Conservation (phyloP, 2,329 filamentous ascomycete species). For the Epichloe festucae region DNA sequence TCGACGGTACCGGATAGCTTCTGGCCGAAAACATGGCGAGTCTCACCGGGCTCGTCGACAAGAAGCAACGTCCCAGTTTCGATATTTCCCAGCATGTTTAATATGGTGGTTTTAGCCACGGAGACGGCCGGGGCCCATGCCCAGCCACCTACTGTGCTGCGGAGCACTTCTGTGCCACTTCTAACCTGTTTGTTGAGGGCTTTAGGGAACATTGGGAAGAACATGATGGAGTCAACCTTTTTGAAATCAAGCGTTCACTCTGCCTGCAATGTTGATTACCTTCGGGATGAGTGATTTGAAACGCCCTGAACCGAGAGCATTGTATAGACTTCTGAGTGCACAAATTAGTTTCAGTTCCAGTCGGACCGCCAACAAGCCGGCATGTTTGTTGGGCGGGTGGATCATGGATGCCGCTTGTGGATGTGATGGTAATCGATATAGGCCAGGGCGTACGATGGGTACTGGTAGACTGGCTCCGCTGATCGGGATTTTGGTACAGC, state of each 20-base stretch:
- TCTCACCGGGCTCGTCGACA: conserved; percentile 31
- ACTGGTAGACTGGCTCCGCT: conserved; percentile 1
- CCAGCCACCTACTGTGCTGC: conserved; percentile 28
- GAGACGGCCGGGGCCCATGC: conserved; percentile 35
- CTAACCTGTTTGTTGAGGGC: conserved; percentile 2
- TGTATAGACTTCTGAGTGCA: background rate
- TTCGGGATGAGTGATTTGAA: background rate
- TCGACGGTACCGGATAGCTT: conserved; percentile 25
- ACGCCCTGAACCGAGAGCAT: background rate
- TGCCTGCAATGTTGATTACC: background rate
- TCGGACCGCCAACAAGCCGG: background rate
- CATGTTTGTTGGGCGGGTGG: background rate
- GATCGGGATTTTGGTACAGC: background rate
- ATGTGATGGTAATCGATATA: background rate
- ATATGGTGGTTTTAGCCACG: conserved; percentile 32
- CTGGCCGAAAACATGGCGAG: conserved; percentile 32
- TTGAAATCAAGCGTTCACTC: background rate
- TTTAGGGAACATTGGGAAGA: background rate
- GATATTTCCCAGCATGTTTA: conserved; percentile 32
- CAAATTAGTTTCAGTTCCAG: background rate
- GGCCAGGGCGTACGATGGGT: background rate
- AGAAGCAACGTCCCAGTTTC: conserved; percentile 34
- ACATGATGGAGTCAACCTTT: background rate
- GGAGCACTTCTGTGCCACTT: conserved; percentile 22
- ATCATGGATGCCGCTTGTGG: background rate